A percentile compares a stretch with the other conserved stretches of the same genome.
phyloP scores from a whole-genome alignment of 2,329 filamentous ascomycete genomes.

The Westerdykella ornata region DNA sequence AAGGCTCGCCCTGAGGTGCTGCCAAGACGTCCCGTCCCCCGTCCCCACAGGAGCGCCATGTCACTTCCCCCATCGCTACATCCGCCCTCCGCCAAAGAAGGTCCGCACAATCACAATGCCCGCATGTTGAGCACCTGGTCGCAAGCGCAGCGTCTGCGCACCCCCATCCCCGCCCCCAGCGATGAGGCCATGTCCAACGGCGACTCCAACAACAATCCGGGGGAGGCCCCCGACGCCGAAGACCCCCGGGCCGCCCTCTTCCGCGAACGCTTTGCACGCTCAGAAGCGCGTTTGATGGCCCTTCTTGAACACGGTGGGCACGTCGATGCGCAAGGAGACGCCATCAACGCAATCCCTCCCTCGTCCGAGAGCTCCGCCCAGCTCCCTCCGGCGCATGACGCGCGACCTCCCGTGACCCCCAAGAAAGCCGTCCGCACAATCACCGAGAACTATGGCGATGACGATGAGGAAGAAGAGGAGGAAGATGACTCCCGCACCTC shows the following conservation, averaged over 20 bases:
- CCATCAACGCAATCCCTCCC: constrained; percentile 18
- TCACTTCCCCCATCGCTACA: constrained; percentile 34
- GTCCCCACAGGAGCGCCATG: constrained; percentile 21
- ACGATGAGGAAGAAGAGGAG: constrained; percentile 60
- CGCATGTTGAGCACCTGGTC: constrained; percentile 30
- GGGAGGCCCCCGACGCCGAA: constrained; percentile 40
- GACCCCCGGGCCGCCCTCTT: constrained; percentile 54
- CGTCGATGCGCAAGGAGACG: constrained; percentile 19
- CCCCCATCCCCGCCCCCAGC: constrained; percentile 39
- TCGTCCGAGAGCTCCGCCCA: constrained; percentile 15
- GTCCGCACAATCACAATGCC: constrained; percentile 36
- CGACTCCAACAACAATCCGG: constrained; percentile 32
- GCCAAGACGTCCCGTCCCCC: constrained; percentile 30
- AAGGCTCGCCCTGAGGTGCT: constrained; percentile 32
- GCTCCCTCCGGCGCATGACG: constrained; percentile 37
- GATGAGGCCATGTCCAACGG: constrained; percentile 40
- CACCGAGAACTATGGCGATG: constrained; percentile 80
- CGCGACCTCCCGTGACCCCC: constrained; percentile 46
- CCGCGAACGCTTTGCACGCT: constrained; percentile 67
- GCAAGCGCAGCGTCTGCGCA: constrained; percentile 37
- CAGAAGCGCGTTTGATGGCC: constrained; percentile 67
- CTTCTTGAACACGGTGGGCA: constrained; percentile 55
- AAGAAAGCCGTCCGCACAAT: constrained; percentile 65
- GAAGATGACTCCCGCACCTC: constrained; percentile 41
- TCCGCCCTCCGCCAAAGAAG: constrained; percentile 37